Percentiles rank a stretch among this genome's conserved stretches.
Conservation (phyloP, 495 filamentous ascomycete species). For the Penicillium roqueforti region DNA sequence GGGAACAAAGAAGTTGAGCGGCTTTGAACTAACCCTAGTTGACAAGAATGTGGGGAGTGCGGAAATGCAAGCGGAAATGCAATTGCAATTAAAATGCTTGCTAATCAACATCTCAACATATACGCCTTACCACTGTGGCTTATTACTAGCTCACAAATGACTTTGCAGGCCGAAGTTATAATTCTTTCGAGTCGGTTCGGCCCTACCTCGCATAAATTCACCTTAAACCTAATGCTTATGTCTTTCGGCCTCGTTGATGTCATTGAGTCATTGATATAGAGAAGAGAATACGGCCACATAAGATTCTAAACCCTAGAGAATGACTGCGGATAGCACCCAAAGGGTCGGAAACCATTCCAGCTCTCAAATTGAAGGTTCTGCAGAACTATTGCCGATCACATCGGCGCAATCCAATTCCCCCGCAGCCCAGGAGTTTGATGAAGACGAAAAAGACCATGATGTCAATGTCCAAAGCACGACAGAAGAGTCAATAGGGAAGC, state of each 20-base stretch:
- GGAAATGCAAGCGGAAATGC: neutral
- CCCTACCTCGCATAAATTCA: neutral
- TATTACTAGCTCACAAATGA: neutral
- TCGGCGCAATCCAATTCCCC: slow-evolving; percentile 2
- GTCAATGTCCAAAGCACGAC: neutral
- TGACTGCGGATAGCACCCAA: neutral
- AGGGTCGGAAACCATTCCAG: neutral
- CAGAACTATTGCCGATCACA: neutral
- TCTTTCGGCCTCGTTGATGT: neutral
- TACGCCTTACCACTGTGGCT: neutral
- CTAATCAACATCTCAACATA: neutral
- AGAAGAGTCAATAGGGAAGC: neutral
- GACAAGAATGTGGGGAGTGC: slow-evolving; percentile 6
- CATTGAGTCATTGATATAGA: neutral
- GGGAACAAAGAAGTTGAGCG: no score
- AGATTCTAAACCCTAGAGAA: neutral
- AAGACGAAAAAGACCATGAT: slow-evolving; percentile 1
- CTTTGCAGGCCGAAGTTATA: neutral
- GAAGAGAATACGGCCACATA: neutral
- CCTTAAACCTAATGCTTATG: neutral
- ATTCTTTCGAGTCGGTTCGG: neutral
- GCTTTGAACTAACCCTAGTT: no score
- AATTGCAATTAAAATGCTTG: neutral
- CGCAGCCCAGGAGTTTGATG: neutral
- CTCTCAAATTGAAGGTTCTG: neutral